Base-by-base conservation (phyloP, 2,329 filamentous ascomycete genomes). In the Furcasterigmium sp. region DNA sequence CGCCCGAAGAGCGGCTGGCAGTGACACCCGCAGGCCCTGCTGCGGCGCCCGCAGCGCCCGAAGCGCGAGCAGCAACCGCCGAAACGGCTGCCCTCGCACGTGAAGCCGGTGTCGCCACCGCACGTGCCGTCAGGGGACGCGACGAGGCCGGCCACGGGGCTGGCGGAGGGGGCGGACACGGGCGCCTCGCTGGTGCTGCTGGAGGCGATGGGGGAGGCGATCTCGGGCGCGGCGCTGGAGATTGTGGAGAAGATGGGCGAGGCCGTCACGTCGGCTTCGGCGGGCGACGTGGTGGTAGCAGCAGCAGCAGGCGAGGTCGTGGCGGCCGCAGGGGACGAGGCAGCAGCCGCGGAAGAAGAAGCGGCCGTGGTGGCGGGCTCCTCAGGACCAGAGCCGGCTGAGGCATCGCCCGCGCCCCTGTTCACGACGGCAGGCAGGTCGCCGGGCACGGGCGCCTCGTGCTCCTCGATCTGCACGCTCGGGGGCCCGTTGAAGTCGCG, bases 401-500 rank as follows among this genome's bases (percentile, higher is more conserved):
- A n/a, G 11, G 30, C 25, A 34, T 30, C 36, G 30, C 38, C 37
- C 10, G 47, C 48, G 28, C 44, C 34, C 9, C n/a, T 17, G 40
- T 50, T 50, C 18, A 64, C 35, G 53, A 54, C 37, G 38, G 26
- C 43, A 23, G 65, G 67, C 39, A 68, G 63, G 15, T 53, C 45
- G 4, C 60, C 63, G 1, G 65, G 60, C 15, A 56, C 45, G 5
- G 51, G 41, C 4, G 56, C 59, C 40, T 56, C 56, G 34, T 55
- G 50, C 50, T 62, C 59, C 45, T 58, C 51, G 23, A 70, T 63
- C 25, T 56, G 54, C 45, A 67, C 61, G 19, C 67, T 55, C 6
- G 73, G 72, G 26, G 77, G 77, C 0, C 78, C 78, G 6, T 56
- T 56, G 42, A 67, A 75, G 44, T 67, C 48, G 2, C 63, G 58